Conservation (phyloP, 352 stramenopile genomes). For the Phytophthora quininea region DNA sequence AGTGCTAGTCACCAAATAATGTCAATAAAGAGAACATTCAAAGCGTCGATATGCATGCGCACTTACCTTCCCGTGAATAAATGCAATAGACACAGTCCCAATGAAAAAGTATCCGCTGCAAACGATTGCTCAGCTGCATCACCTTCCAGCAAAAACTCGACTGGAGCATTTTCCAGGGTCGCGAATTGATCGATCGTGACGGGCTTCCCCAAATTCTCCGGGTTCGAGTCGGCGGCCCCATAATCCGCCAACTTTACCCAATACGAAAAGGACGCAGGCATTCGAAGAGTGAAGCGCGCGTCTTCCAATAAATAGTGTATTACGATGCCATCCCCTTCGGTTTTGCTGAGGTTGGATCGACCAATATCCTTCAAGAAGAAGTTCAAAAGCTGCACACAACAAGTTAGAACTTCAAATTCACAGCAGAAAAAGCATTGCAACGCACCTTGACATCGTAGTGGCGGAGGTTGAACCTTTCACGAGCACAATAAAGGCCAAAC, state of each 20-base stretch:
- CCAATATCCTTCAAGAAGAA: slow-evolving; percentile 95
- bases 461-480: slow-evolving; percentile 91
- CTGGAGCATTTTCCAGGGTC: slow-evolving; percentile 97
- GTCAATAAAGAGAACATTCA: not conserved
- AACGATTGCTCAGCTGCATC: slow-evolving; percentile 91
- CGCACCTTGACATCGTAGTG: slow-evolving; percentile 98
- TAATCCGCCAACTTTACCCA: slow-evolving; percentile 98
- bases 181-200: slow-evolving; percentile 96
- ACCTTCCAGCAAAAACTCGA: slow-evolving; percentile 96
- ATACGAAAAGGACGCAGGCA: slow-evolving; percentile 72
- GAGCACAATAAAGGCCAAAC: slow-evolving; percentile 93
- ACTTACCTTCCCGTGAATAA: slow-evolving; percentile 93
- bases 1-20: slow-evolving; percentile 43
- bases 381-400: slow-evolving; percentile 91
- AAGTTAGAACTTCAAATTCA: slow-evolving; percentile 4
- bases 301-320: slow-evolving; percentile 73
- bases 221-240: slow-evolving; percentile 93
- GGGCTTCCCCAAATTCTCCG: slow-evolving; percentile 86
- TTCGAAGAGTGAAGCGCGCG: slow-evolving; percentile 55
- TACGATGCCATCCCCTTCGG: slow-evolving; percentile 41
- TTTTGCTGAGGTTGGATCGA: slow-evolving; percentile 36
- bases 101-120: slow-evolving; percentile 94
- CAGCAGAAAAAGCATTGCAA: slow-evolving; percentile 8
- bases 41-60: not conserved
- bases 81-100: slow-evolving; percentile 96